phyloP scores from a whole-genome alignment of 2,329 filamentous ascomycete species.

The Penicillium fuscoglaucum region DNA sequence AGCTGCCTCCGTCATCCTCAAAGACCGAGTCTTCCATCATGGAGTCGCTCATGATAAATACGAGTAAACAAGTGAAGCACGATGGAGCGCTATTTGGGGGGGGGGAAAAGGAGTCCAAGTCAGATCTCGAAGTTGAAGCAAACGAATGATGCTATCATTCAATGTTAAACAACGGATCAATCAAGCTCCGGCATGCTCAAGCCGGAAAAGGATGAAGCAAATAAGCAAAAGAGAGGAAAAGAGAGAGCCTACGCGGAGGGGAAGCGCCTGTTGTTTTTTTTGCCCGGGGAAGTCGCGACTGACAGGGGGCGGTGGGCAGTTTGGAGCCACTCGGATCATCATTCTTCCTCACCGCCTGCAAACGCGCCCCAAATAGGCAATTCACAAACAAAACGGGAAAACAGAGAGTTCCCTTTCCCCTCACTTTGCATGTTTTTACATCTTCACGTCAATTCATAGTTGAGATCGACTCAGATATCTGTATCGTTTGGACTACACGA shows the following conservation, averaged over 20 bases:
- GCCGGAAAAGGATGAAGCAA: constrained; percentile 3
- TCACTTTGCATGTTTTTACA: background rate
- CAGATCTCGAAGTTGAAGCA: constrained; percentile 1
- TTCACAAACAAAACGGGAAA: constrained; percentile 32
- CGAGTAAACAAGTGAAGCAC: background rate
- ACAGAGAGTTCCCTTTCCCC: background rate
- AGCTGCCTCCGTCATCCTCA: constrained; percentile 53
- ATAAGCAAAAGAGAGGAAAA: constrained; percentile 3
- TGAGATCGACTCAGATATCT: background rate
- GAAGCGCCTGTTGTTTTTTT: constrained; percentile 24
- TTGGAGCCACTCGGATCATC: constrained; percentile 28
- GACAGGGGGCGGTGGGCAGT: constrained; percentile 19
- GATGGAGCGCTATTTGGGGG: background rate
- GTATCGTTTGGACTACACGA: background rate
- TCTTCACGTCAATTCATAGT: background rate
- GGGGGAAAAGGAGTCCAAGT: background rate
- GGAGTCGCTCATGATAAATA: constrained; percentile 37
- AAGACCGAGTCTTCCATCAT: constrained; percentile 65
- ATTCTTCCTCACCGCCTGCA: constrained; percentile 29
- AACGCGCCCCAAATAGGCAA: constrained; percentile 29
- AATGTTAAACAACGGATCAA: background rate
- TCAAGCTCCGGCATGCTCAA: constrained; percentile 16
- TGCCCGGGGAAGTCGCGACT: constrained; percentile 15
- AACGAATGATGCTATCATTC: constrained; percentile 11
- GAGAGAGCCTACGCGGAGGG: constrained; percentile 13